phyloP scores from a whole-genome alignment of 1,284 basidiomycete genomes.

The Ganoderma leucocontextum region DNA sequence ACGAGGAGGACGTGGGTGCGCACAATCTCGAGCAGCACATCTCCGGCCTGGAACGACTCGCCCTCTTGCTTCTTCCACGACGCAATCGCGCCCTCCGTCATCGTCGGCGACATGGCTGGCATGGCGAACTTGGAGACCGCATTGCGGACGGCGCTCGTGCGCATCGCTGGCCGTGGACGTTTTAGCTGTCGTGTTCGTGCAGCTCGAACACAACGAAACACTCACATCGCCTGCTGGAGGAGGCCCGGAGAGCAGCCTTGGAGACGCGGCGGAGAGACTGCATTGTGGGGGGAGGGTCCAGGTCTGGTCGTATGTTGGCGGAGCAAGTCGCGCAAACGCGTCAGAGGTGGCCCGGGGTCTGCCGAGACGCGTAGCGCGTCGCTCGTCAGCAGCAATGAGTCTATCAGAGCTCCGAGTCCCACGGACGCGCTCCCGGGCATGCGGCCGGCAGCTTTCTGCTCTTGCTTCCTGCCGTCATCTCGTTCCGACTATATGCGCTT shows the following conservation, averaged over 20 bases:
- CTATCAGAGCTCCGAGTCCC: background rate
- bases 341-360: conserved; percentile 10
- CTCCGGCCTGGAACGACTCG: conserved; percentile 84
- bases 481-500: conserved; percentile 3
- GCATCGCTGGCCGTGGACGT: conserved; percentile 55
- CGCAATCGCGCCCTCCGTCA: conserved; percentile 96
- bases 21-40: conserved; percentile 94
- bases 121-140: conserved; percentile 81
- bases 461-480: conserved; percentile 17
- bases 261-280: conserved; percentile 35
- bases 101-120: conserved; percentile 99
- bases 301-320: conserved; percentile 25
- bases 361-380: conserved; percentile 16
- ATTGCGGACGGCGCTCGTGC: conserved; percentile 58
- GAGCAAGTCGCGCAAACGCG: conserved; percentile 6
- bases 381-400: background rate
- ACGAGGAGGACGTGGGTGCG: conserved; percentile 42
- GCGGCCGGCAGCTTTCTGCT: background rate
- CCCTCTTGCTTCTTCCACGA: conserved; percentile 94
- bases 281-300: conserved; percentile 25
- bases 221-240: conserved; percentile 34
- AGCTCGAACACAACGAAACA: background rate
- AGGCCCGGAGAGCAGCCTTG: conserved; percentile 28
- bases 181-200: no score
- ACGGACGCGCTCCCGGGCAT: background rate